Percentiles rank a stretch among this genome's conserved stretches.
Conservation (phyloP, 768 basidiomycete genomes). For the Lactarius evosmus region DNA sequence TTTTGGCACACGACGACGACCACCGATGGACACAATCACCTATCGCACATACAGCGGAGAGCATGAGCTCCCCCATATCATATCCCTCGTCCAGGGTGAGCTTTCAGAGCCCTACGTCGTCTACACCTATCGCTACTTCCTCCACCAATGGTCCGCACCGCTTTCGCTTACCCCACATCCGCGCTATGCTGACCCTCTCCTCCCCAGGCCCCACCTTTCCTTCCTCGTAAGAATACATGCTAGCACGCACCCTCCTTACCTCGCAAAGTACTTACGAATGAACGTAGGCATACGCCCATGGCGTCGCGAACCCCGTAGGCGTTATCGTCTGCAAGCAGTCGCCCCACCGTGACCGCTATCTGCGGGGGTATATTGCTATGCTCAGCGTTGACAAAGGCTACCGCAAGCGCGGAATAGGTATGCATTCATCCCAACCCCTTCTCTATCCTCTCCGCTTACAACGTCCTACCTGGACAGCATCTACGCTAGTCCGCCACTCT, state of each 20-base stretch:
- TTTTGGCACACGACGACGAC: slow-evolving; percentile 11
- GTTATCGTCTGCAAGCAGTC: slow-evolving; percentile 98
- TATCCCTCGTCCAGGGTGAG: slow-evolving; percentile 85
- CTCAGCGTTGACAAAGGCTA: slow-evolving; percentile 81
- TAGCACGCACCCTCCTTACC: neutral
- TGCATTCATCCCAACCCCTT: slow-evolving; percentile 58
- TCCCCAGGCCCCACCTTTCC: slow-evolving; percentile 79
- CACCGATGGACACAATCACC: slow-evolving; percentile 24
- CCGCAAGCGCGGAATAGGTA: slow-evolving; percentile 97
- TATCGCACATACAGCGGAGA: slow-evolving; percentile 79
- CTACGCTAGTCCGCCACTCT: slow-evolving; percentile 77
- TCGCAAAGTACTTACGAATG: neutral
- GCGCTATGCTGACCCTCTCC: slow-evolving; percentile 18
- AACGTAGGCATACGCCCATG: slow-evolving; percentile 20
- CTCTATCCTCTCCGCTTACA: neutral
- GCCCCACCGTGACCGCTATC: slow-evolving; percentile 66
- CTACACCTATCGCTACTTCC: slow-evolving; percentile 96
- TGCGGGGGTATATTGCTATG: slow-evolving; percentile 98
- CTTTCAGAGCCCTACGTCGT: slow-evolving; percentile 95
- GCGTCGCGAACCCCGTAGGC: slow-evolving; percentile 58
- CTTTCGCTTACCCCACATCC: too few species aligned
- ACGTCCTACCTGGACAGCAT: slow-evolving; percentile 51
- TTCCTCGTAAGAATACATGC: slow-evolving; percentile 53
- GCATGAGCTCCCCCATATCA: slow-evolving; percentile 73
- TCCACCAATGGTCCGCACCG: slow-evolving; percentile 98